A percentile compares a stretch with the other conserved stretches of the same genome.
Evolutionary conservation across 2,329 filamentous ascomycete genomes (phyloP).

Genomic region (Cercospora sojina): DNA sequence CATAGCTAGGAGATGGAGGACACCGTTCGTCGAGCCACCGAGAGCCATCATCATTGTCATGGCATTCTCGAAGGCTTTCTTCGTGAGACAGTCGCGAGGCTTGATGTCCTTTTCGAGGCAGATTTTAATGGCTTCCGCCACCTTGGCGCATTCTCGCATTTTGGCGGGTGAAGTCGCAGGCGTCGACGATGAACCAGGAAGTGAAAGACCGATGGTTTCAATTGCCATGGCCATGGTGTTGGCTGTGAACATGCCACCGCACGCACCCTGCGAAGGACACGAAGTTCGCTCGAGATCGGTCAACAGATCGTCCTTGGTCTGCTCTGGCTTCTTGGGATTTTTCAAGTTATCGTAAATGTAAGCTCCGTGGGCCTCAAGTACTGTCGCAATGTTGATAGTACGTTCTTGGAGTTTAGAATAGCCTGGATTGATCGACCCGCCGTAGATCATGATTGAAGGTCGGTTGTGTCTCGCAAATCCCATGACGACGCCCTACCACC

Average conservation of each 20-base stretch:
- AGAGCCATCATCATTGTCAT: constrained; percentile 87
- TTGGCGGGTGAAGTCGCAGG: constrained; percentile 80
- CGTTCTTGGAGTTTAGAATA: constrained; percentile 73
- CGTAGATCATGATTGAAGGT: constrained; percentile 93
- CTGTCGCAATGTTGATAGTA: constrained; percentile 82
- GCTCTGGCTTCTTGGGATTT: constrained; percentile 67
- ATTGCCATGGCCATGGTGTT: constrained; percentile 93
- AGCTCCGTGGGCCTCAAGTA: constrained; percentile 83
- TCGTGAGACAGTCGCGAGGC: constrained; percentile 76
- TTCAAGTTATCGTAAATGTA: constrained; percentile 72
- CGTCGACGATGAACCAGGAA: constrained; percentile 81
- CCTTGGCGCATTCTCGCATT: constrained; percentile 80
- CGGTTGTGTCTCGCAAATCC: constrained; percentile 87
- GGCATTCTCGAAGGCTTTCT: constrained; percentile 80
- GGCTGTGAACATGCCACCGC: constrained; percentile 91
- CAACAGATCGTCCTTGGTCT: constrained; percentile 74
- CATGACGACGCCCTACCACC: constrained; percentile 52
- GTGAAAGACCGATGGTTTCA: constrained; percentile 79
- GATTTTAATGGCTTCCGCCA: constrained; percentile 71
- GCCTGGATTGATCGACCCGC: constrained; percentile 86
- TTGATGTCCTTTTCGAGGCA: constrained; percentile 83
- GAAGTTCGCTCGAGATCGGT: constrained; percentile 77
- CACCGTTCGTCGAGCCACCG: constrained; percentile 86
- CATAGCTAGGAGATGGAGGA: constrained; percentile 88
- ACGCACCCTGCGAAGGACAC: constrained; percentile 76